Evolutionary conservation across 768 basidiomycete genomes (phyloP).

Genomic region (Cantharellus anzutake): DNA sequence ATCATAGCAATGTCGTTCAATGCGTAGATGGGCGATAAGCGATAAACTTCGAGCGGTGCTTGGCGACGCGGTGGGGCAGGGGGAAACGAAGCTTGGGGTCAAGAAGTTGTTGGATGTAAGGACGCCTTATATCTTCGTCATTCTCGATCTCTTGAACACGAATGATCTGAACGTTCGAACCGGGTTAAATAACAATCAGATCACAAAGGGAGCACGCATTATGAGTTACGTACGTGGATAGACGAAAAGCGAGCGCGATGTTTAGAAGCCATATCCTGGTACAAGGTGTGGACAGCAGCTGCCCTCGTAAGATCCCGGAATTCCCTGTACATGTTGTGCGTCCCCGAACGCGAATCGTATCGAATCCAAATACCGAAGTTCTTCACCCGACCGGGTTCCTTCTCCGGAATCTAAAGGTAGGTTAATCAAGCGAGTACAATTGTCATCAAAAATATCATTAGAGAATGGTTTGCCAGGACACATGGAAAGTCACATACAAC

Average conservation of each 20-base stretch:
- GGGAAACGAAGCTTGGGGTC: constrained; percentile 89
- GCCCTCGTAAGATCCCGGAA: constrained; percentile 91
- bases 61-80: constrained; percentile 73
- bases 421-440: constrained; percentile 7
- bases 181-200: background rate
- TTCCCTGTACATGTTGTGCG: constrained; percentile 98
- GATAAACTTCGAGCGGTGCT: constrained; percentile 62
- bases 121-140: constrained; percentile 76
- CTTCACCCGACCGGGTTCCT: constrained; percentile 95
- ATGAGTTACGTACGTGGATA: constrained; percentile 56
- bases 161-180: constrained; percentile 50
- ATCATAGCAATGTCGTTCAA: no score
- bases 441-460: background rate
- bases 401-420: constrained; percentile 75
- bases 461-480: background rate
- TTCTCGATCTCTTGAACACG: constrained; percentile 94
- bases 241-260: constrained; percentile 99
- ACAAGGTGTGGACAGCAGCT: constrained; percentile 88
- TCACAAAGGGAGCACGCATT: background rate
- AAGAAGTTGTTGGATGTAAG: constrained; percentile 95
- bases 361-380: constrained; percentile 99
- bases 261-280: constrained; percentile 99
- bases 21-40: constrained; percentile 46
- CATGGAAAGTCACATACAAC: constrained; percentile 37
- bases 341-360: constrained; percentile 98